A percentile compares a stretch with the other conserved stretches of the same genome.
These are phyloP conservation scores for Nakazawaea holstii DNA, from an alignment of 805 yeast species.

Conservation along the genomic window DNA sequence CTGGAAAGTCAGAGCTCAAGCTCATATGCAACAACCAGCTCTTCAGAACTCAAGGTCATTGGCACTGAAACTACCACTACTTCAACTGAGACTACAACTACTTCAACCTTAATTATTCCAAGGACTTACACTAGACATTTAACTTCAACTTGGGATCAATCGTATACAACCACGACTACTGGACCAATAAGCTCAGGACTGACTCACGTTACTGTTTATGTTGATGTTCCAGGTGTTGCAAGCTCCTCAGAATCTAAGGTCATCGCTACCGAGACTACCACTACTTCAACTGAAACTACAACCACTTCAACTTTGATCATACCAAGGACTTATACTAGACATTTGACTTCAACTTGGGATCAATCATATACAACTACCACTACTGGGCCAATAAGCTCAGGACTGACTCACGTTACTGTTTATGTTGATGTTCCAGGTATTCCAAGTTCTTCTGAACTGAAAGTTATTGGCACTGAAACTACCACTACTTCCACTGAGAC, in stretches of 20 bases:
- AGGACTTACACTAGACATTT: constrained; percentile 1
- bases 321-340: constrained; percentile 1
- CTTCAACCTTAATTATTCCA: background rate
- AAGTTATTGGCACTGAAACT: background rate
- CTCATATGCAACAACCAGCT: background rate
- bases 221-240: too few relatives aligned
- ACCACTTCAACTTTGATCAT: background rate
- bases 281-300: background rate
- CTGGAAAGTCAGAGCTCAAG: too few relatives aligned
- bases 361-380: constrained; percentile 1
- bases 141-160: background rate
- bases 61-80: background rate
- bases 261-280: background rate
- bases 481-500: background rate
- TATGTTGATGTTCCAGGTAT: too few relatives aligned
- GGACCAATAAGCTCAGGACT: constrained; percentile 1
- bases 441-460: background rate
- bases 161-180: constrained; percentile 2
- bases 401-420: constrained; percentile 4
- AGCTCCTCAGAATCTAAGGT: background rate
- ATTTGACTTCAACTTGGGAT: constrained; percentile 1
- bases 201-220: constrained; percentile 5
- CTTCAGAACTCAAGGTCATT: background rate
- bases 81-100: background rate
- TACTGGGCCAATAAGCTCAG: constrained; percentile 1